A percentile compares a stretch with the other conserved stretches of the same genome.
These are phyloP conservation scores for Aspergillus diversus DNA, from an alignment of 495 filamentous ascomycete genomes.

Conservation along the genomic window DNA sequence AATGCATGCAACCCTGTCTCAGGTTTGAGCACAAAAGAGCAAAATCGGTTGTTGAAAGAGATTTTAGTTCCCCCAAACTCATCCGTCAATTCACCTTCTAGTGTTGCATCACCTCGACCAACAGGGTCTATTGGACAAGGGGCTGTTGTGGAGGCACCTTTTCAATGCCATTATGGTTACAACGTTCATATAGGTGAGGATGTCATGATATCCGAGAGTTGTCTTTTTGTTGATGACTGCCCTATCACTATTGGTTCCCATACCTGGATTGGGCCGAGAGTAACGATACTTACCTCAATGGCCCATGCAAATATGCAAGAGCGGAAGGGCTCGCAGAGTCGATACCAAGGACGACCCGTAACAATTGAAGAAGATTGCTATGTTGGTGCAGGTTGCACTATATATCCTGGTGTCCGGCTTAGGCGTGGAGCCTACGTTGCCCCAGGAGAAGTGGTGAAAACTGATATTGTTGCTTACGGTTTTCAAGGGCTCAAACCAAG, in stretches of 20 bases:
- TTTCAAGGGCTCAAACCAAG: slow-evolving; percentile 51
- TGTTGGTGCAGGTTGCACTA: slow-evolving; percentile 83
- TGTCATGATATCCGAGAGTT: slow-evolving; percentile 83
- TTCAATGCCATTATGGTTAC: slow-evolving; percentile 94
- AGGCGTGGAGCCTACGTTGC: slow-evolving; percentile 48
- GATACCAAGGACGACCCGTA: slow-evolving; percentile 71
- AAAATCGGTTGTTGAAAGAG: slow-evolving; percentile 76
- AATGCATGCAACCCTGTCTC: slow-evolving; percentile 79
- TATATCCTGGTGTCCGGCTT: slow-evolving; percentile 64
- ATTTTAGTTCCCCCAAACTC: slow-evolving; percentile 58
- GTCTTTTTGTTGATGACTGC: slow-evolving; percentile 82
- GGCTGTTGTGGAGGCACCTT: slow-evolving; percentile 84
- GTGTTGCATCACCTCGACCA: slow-evolving; percentile 36
- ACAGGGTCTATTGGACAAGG: slow-evolving; percentile 72
- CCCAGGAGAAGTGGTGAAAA: slow-evolving; percentile 50
- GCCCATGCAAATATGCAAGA: slow-evolving; percentile 75
- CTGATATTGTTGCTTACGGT: slow-evolving; percentile 48
- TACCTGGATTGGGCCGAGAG: slow-evolving; percentile 84
- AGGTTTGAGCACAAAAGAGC: slow-evolving; percentile 76
- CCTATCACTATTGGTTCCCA: slow-evolving; percentile 73
- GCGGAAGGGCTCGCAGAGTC: slow-evolving; percentile 73
- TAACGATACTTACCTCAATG: slow-evolving; percentile 80
- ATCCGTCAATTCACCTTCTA: slow-evolving; percentile 50
- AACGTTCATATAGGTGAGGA: slow-evolving; percentile 89
- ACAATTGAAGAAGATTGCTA: slow-evolving; percentile 87